Base-by-base conservation (phyloP, 345 rosid species). In the Rhodomyrtus tomentosa region DNA sequence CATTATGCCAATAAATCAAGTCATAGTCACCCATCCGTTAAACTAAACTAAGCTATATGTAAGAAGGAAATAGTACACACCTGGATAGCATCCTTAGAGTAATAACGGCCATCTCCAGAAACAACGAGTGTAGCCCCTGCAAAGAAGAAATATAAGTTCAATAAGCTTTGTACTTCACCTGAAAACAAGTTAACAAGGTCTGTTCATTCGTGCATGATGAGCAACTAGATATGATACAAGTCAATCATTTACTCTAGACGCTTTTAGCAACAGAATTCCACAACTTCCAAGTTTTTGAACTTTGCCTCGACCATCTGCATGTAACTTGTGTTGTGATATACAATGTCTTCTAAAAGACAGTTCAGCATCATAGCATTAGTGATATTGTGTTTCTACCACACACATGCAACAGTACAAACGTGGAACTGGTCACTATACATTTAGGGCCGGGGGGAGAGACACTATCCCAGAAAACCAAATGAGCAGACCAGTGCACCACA, bases 41-140 rank as follows among this genome's bases (percentile, higher is more conserved):
- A 36, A 36, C 79, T 68, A 32, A 68, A 36, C 79, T 68, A 32
- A 68, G 45, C 25, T 18, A 36, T 36, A 9, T 12, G 10, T 1
- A 36, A 68, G 45, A 68, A 20, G 76, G 3, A 68, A 68, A 36
- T 18, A 38, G 79, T 27, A 80, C 62, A 27, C 87, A 98, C 99
- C 99, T 98, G 98, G 89, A 98, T 92, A 82, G 98, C 98, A 87
- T 95, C 98, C 91, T 92, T 92, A 21, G 99, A 98, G 90, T 49
- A 98, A 89, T 96, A 98, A 83, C 99, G 97, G 55, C 99, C 99
- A 92, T 98, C 99, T 85, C 99, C 99, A 89, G 99, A 96, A 88
- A 98, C 99, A 85, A 96, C 98, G 12, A 98, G 98, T 20, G 98
- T 96, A 85, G 97, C 97, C 88, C 99, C 99, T 98, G 87, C 85